phyloP scores from a whole-genome alignment of 257 asterid species.

The Solanum clarkiae region DNA sequence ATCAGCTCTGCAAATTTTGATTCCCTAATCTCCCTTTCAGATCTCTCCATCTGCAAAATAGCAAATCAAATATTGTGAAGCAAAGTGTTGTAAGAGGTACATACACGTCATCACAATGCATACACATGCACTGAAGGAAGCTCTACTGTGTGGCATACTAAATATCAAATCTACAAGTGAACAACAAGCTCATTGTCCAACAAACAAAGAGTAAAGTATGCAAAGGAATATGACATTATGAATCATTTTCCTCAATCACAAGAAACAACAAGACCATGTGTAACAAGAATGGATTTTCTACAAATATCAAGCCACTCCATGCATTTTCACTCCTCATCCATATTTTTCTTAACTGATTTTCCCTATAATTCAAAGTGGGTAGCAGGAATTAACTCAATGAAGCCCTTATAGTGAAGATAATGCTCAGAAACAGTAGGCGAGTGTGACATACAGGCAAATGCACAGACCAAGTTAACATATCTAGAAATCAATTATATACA shows the following conservation, averaged over 20 bases:
- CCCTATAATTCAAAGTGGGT: background rate
- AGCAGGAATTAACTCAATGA: background rate
- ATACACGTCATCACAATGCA: background rate
- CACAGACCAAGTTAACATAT: background rate
- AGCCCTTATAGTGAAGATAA: background rate
- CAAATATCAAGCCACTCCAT: background rate
- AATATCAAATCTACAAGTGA: background rate
- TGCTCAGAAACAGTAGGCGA: background rate
- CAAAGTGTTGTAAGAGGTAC: background rate
- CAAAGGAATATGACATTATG: background rate
- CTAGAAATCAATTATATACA: background rate
- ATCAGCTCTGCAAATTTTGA: conserved; percentile 55
- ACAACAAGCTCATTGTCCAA: background rate
- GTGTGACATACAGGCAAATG: background rate
- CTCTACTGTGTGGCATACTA: background rate
- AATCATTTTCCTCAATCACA: background rate
- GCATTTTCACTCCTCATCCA: background rate
- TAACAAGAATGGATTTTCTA: background rate
- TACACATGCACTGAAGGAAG: background rate
- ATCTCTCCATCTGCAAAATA: conserved; percentile 20
- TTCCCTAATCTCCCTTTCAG: conserved; percentile 52
- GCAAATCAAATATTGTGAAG: background rate
- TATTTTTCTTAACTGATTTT: background rate
- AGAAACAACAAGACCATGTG: background rate
- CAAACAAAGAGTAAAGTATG: background rate